Base-by-base conservation (phyloP, 148 eudicot species). In the Fallopia convolvulus region DNA sequence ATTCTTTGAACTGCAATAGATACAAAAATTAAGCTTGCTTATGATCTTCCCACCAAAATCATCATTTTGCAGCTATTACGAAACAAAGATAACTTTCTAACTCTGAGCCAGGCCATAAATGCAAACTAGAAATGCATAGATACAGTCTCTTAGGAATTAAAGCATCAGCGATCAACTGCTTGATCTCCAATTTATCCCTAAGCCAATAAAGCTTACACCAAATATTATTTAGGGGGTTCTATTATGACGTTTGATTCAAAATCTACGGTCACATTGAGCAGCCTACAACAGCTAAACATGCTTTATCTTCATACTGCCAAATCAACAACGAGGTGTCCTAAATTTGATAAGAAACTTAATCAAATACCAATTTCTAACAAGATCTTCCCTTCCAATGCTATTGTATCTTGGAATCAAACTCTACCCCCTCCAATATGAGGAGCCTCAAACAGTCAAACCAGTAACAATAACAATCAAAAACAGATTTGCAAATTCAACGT, bases 1-100 rank as follows among this genome's bases (percentile, higher is more conserved):
- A 73, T 26, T 73, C 75, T 10, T 73, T 73, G 75, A 73, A 73
- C 75, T 73, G 52, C 56, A 75, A 46, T 2, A 26, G 36, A 74
- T 5, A 65, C 18, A 3, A 42, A 8, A 72, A 8, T 4, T 7
- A 42, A 72, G 21, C 30, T 40, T 18, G 70, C 40, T 13, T 58
- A 58, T 7, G 32, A 58, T 58, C 65, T 20, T 58, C 65, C 65
- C 65, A 9, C 12, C 12, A 23, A 58, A 20, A 20, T 32, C 8
- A 58, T 9, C 65, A 6, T 0, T 20, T 17, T 30, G 33, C 40
- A 58, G 30, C 9, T 58, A 13, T 9, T n/a, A 5, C 3, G 0
- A 21, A 20, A 6, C 65, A 58, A 20, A 20, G 26, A 58, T 6
- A 21, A 21, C 30, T 58, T 58, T 23, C 65, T 23, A 8, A 58